Base-by-base conservation (phyloP, 1,139 yeast species). In the Lodderomyces jiufengensis region DNA sequence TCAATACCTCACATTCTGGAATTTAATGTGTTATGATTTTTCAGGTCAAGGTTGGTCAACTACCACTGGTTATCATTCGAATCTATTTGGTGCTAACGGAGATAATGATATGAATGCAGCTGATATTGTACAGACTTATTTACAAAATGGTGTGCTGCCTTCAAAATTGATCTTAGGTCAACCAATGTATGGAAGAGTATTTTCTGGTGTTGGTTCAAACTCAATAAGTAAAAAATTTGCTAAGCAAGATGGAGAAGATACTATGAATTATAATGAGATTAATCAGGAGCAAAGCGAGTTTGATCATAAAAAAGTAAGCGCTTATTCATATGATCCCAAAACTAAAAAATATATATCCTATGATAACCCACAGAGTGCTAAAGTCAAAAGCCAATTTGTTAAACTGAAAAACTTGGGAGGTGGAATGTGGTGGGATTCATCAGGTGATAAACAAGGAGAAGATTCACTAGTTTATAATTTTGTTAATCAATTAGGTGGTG, bases 371-470 rank as follows among this genome's bases (percentile, higher is more conserved):
- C 64, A 67, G 9, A 70, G 83, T 1, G 75, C 75, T 1, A 51
- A 57, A 8, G 51, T 54, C 20, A 92, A 92, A 54, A 90, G 88
- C 0, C 51, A 62, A 22, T 88, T 76, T 48, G 76, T 81, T 7
- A 48, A 45, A 20, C 50, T 59, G 31, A 61, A 65, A 5, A 50
- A 62, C 0, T 62, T 87, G 8, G 95, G 82, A 0, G 97, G 97
- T 1, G 95, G 86, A 0, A 80, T 92, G 79, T 88, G 87, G 82
- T 92, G 97, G 97, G 96, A 88, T 50, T 82, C 95, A 0, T 70
- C 81, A 37, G 95, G 95, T 1, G 95, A 87, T 50, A 43, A 51
- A 30, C 51, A 61, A 22, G 47, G 50, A 2, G 42, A 52, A 0
- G 51, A 64, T 28, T 69, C 76, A 1, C 52, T 78, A 26, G 52